These are phyloP conservation scores for Pouteria campechiana DNA, from an alignment of 179 eudicot genomes.

Conservation along the genomic window DNA sequence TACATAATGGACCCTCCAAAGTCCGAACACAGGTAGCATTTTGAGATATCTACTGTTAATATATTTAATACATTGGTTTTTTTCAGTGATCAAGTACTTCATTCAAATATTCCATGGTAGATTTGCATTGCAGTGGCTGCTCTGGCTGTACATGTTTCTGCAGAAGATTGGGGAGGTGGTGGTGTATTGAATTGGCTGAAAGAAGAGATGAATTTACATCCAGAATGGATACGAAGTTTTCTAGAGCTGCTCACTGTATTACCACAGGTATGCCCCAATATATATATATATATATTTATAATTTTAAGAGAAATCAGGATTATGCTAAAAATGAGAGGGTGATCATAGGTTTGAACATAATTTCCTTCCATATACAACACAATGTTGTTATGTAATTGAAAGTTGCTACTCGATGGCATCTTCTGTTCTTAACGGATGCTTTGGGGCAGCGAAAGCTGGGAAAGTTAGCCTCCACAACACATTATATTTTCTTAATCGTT, in stretches of 20 bases:
- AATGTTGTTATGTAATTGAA: too few species aligned
- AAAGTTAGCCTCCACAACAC: too few species aligned
- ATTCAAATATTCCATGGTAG: conserved; percentile 32
- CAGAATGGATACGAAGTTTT: conserved; percentile 82
- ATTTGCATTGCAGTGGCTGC: conserved; percentile 99
- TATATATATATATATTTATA: not conserved
- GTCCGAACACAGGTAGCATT: conserved; percentile 91
- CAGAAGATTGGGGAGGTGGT: conserved; percentile 96
- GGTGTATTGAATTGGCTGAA: conserved; percentile 88
- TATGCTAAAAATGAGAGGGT: too few species aligned
- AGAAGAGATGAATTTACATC: conserved; percentile 74
- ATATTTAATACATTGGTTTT: not conserved
- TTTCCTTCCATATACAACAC: too few species aligned
- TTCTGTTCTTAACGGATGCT: too few species aligned
- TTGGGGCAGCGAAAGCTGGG: too few species aligned
- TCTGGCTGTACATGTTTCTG: conserved; percentile 92
- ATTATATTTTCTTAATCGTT: too few species aligned
- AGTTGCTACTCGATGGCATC: too few species aligned
- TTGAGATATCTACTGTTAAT: not conserved
- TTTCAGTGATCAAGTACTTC: too few species aligned
- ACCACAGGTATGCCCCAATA: conserved; percentile 65
- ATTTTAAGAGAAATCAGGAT: too few species aligned
- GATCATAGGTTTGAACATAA: too few species aligned
- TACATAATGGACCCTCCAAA: conserved; percentile 83
- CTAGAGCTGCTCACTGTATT: conserved; percentile 86